Base-by-base conservation (phyloP, 306 rosid species). In the Mimosa bimucronata region DNA sequence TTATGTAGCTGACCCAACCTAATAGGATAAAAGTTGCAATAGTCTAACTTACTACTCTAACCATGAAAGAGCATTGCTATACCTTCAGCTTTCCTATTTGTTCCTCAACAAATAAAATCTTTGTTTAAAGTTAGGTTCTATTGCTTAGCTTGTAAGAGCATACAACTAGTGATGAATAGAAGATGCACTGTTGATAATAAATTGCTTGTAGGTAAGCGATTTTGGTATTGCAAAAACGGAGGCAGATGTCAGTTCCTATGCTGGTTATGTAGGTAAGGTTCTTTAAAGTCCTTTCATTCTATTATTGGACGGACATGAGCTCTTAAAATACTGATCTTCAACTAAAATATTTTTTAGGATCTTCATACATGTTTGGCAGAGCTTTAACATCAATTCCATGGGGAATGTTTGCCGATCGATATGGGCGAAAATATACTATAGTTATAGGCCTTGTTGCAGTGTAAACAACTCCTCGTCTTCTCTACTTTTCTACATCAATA, bases 211-310 rank as follows among this genome's bases (percentile, higher is more conserved):
- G 62, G 14, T 55, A 2, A 55, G 28, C 19, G 62, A 55, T 55
- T 55, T 55, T 55, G 62, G 29, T 23, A 8, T 55, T 55, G 62
- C 62, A 7, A 55, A 55, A 55, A 55, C 28, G 4, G 62, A 55
- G 62, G 62, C 62, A 55, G 62, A 55, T 55, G 13, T 55, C 57
- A 87, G 94, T 68, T 84, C 38, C 77, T 94, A 94, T 86, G 93
- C 97, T 28, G 97, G 97, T 23, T 92, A 83, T 81, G 82, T 94
- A 58, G 98, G 98, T 92, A 75, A 78, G 92, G 16, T 52, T 29
- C 19, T 14, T 75, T 45, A 1, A 41, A 52, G 13, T 41, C 41
- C 66, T 84, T 66, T 31, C 40, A 48, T 60, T 74, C 52, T 42
- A 11, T 30, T 34, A 18, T 5, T 34, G 12, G 66, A 44, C 64